These are phyloP conservation scores for Eremothecium coryli DNA, from an alignment of 1,139 yeast genomes.

Conservation along the genomic window DNA sequence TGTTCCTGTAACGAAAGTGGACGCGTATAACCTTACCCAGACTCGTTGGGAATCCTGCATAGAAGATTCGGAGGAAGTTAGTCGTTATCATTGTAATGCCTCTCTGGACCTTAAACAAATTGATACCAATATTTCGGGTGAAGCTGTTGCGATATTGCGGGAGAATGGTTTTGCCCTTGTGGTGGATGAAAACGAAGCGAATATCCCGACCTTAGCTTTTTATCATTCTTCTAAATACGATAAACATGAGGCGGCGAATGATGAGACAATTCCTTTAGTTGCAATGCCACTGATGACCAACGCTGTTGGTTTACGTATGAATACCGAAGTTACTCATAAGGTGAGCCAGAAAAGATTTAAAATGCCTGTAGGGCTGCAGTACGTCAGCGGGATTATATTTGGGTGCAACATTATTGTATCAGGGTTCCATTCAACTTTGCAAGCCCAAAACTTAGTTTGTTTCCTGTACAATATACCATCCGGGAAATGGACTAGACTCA, in stretches of 20 bases:
- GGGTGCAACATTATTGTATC: slow-evolving; percentile 55
- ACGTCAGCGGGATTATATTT: slow-evolving; percentile 53
- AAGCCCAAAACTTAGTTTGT: slow-evolving; percentile 40
- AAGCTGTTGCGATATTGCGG: slow-evolving; percentile 13
- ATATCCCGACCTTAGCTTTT: slow-evolving; percentile 24
- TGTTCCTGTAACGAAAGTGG: slow-evolving; percentile 36
- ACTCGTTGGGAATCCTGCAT: slow-evolving; percentile 36
- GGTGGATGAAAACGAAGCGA: slow-evolving; percentile 23
- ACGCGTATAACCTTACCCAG: slow-evolving; percentile 46
- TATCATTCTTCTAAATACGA: slow-evolving; percentile 11
- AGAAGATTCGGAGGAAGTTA: slow-evolving; percentile 9
- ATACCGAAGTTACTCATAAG: slow-evolving; percentile 12
- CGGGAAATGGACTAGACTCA: slow-evolving; percentile 56
- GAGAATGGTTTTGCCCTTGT: slow-evolving; percentile 21
- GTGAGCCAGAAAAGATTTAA: slow-evolving; percentile 22
- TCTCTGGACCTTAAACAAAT: background rate
- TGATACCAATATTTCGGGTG: slow-evolving; percentile 22
- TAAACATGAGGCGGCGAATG: slow-evolving; percentile 4
- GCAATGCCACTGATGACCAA: slow-evolving; percentile 29
- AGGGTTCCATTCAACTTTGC: slow-evolving; percentile 41
- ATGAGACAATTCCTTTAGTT: slow-evolving; percentile 21
- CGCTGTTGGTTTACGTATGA: slow-evolving; percentile 28
- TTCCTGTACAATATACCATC: slow-evolving; percentile 54
- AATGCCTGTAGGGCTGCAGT: slow-evolving; percentile 34
- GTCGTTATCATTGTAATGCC: background rate